Evolutionary conservation across 1,139 yeast species (phyloP), one percentile per base, ranked within the genome.

Genomic region (Magnusiomyces tetraspermus): DNA sequence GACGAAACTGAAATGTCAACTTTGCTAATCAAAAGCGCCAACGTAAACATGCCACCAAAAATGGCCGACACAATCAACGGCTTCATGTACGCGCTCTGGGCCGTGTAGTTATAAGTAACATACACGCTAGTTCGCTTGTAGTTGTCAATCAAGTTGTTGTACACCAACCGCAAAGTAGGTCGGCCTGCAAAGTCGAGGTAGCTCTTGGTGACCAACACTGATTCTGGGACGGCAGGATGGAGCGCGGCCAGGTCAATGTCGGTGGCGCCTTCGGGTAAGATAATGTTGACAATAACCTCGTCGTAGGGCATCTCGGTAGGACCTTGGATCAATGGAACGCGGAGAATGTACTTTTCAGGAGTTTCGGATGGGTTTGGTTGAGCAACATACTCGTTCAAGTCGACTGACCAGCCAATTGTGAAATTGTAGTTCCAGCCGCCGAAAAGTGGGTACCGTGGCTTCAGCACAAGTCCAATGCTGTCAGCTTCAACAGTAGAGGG

Each of bases 371-470:
- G 66, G 59, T 71, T 79, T 5, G 42, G 42, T 24, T 38, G 42
- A 13, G 24, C 24, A 54, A 88, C 72, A 61, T 76, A 81, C 49
- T 78, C 71, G 28, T 72, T 65, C 48, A 89, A 70, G 42, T 75
- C 72, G 59, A 80, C 78, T 53, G 83, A 79, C 96, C 96, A 94
- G 6, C 97, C 97, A 63, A 92, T 71, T 22, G 98, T 92, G 73
- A 88, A 92, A 70, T 92, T 89, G 71, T 89, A 92, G 62, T 83
- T 79, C 99, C 99, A 92, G 43, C 90, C 95, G 49, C 98, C 99
- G 70, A 88, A 86, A 8, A 92, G 64, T 13, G 99, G 99, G 73
- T 76, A 92, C 66, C 99, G 78, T 53, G 98, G 98, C 63, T 78
- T 80, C 59, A 92, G 68, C 44, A 82, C 73, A 53, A 88, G 71